Percentiles rank a stretch among this genome's conserved stretches.
Evolutionary conservation across 1,284 basidiomycete species (phyloP).

Genomic region (Acaromyces ingoldii): DNA sequence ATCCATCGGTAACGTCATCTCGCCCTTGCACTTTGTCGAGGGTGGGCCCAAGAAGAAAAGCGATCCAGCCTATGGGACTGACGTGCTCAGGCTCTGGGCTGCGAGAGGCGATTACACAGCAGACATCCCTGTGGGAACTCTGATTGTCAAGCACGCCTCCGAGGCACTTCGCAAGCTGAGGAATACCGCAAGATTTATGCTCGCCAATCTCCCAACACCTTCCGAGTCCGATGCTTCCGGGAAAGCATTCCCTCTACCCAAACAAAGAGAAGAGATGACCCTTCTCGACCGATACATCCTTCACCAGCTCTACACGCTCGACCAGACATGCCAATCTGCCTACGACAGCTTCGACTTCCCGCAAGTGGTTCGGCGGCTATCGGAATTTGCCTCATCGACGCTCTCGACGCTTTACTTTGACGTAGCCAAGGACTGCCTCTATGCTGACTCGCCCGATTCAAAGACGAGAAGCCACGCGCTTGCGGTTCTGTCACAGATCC

Average conservation of each 20-base stretch:
- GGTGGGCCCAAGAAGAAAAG: conserved; percentile 63
- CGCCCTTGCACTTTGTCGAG: conserved; percentile 72
- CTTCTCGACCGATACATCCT: conserved; percentile 65
- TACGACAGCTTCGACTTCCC: conserved; percentile 78
- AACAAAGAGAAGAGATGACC: conserved; percentile 8
- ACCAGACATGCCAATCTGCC: conserved; percentile 63
- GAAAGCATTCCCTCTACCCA: too few species aligned
- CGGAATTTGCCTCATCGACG: conserved; percentile 54
- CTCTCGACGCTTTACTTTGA: conserved; percentile 75
- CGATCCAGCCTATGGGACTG: conserved; percentile 75
- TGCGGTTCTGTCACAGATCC: conserved; percentile 69
- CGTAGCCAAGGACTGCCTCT: conserved; percentile 82
- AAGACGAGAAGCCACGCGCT: conserved; percentile 63
- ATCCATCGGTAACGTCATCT: conserved; percentile 84
- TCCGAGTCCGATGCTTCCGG: conserved; percentile 7
- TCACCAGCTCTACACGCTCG: conserved; percentile 72
- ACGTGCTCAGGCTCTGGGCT: conserved; percentile 84
- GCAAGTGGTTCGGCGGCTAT: conserved; percentile 54
- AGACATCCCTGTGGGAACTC: conserved; percentile 79
- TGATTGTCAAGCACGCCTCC: conserved; percentile 69
- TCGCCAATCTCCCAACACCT: conserved; percentile 62
- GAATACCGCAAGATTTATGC: conserved; percentile 81
- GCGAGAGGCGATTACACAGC: conserved; percentile 84
- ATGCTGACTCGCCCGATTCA: conserved; percentile 63
- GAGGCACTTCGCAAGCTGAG: conserved; percentile 80